Conservation (phyloP, 2,329 filamentous ascomycete genomes). For the Lizonia empirigonia region DNA sequence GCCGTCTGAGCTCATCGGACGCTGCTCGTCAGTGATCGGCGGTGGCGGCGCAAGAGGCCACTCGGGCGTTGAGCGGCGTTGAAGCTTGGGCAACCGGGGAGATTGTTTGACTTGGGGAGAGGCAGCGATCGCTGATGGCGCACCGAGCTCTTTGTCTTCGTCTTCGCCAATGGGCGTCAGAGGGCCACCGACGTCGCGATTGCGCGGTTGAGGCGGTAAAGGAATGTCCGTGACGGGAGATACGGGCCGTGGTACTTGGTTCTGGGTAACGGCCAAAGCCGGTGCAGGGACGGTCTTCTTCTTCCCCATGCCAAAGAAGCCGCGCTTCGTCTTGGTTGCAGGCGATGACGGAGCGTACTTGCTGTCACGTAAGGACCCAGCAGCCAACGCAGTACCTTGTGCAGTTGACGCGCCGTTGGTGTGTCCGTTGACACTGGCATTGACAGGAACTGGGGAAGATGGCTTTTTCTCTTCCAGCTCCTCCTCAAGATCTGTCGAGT, state of each 20-base stretch:
- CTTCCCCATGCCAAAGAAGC: constrained; percentile 63
- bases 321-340: constrained; percentile 48
- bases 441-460: constrained; percentile 53
- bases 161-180: constrained; percentile 46
- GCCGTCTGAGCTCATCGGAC: constrained; percentile 43
- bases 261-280: not conserved
- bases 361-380: constrained; percentile 49
- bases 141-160: constrained; percentile 31
- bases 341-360: constrained; percentile 43
- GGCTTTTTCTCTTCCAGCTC: constrained; percentile 44
- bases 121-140: not conserved
- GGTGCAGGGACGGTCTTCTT: constrained; percentile 58
- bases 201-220: constrained; percentile 36
- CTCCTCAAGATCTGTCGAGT: constrained; percentile 59
- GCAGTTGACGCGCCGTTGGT: constrained; percentile 18
- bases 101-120: constrained; percentile 33
- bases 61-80: constrained; percentile 54
- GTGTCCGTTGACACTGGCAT: constrained; percentile 15
- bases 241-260: constrained; percentile 39
- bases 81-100: constrained; percentile 53
- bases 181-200: constrained; percentile 30
- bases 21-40: constrained; percentile 26
- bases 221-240: constrained; percentile 32
- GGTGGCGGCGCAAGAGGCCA: constrained; percentile 57
- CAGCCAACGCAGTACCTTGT: constrained; percentile 41